Evolutionary conservation across 805 yeast species (phyloP).

Genomic region (Spathaspora boniae): DNA sequence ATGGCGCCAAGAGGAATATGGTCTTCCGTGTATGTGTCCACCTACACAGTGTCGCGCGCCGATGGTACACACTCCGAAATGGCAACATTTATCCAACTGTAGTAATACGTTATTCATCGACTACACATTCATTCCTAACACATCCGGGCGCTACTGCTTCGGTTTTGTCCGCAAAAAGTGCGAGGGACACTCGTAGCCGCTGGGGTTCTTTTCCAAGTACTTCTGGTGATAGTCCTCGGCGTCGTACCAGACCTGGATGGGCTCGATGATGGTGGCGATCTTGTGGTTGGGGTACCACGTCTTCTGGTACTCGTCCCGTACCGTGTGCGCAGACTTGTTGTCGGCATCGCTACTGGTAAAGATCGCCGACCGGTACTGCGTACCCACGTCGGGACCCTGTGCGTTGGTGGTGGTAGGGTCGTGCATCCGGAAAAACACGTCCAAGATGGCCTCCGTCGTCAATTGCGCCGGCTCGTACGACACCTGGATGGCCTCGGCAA

Average conservation of each 20-base stretch:
- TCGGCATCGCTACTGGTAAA: constrained; percentile 60
- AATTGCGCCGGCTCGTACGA: constrained; percentile 72
- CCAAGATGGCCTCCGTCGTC: constrained; percentile 58
- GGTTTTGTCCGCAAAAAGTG: constrained; percentile 73
- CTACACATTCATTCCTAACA: too few relatives aligned
- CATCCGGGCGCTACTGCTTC: too few relatives aligned
- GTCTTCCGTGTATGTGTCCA: too few relatives aligned
- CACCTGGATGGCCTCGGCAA: constrained; percentile 81
- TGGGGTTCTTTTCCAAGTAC: constrained; percentile 75
- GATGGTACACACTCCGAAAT: too few relatives aligned
- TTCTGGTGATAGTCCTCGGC: constrained; percentile 95
- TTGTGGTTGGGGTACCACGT: constrained; percentile 70
- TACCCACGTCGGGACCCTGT: constrained; percentile 88
- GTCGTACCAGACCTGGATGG: constrained; percentile 71
- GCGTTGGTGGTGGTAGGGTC: constrained; percentile 84
- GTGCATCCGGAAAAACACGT: constrained; percentile 86
- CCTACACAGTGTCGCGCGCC: too few relatives aligned
- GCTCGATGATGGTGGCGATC: constrained; percentile 69
- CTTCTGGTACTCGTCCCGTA: constrained; percentile 56
- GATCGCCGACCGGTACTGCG: constrained; percentile 86
- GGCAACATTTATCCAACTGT: too few relatives aligned
- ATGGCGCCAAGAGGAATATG: too few relatives aligned
- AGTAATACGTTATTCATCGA: too few relatives aligned
- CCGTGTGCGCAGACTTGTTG: constrained; percentile 37
- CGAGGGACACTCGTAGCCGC: constrained; percentile 87